These are phyloP conservation scores for Capillidium heterosporum DNA, from an alignment of 371 early-diverging fungal genomes.

Conservation along the genomic window DNA sequence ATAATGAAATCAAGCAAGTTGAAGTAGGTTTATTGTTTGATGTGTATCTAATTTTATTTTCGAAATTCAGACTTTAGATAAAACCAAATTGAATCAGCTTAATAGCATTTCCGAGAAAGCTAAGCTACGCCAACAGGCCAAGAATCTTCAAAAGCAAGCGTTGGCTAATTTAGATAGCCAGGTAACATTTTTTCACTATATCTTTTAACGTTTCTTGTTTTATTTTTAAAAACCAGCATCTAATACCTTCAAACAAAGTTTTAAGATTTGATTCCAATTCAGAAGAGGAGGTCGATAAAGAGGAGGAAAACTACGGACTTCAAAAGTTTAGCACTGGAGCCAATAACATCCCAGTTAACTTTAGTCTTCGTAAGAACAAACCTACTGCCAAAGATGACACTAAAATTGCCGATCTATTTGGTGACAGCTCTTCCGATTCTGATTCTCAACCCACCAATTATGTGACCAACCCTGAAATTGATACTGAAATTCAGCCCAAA, in stretches of 20 bases:
- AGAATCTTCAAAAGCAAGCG: neutral
- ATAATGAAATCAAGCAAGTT: neutral
- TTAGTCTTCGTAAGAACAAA: too few species aligned
- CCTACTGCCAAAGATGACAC: too few species aligned
- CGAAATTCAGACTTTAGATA: neutral
- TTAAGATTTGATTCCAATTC: neutral
- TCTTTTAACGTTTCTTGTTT: neutral
- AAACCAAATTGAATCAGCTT: neutral
- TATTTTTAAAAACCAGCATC: neutral
- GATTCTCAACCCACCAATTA: neutral
- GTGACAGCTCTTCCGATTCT: too few species aligned
- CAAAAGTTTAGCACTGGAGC: too few species aligned
- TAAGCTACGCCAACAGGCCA: neutral
- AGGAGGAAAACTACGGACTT: too few species aligned
- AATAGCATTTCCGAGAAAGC: neutral
- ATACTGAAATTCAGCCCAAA: neutral
- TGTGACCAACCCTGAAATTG: neutral
- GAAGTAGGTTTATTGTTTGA: neutral
- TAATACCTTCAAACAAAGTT: too few species aligned
- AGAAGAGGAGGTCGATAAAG: neutral
- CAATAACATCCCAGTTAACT: too few species aligned
- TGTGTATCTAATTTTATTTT: neutral
- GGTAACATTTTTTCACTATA: neutral
- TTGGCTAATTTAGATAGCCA: neutral
- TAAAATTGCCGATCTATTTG: too few species aligned